These are phyloP conservation scores for Magnusiomyces fungicola DNA, from an alignment of 1,139 yeast species.

Conservation along the genomic window DNA sequence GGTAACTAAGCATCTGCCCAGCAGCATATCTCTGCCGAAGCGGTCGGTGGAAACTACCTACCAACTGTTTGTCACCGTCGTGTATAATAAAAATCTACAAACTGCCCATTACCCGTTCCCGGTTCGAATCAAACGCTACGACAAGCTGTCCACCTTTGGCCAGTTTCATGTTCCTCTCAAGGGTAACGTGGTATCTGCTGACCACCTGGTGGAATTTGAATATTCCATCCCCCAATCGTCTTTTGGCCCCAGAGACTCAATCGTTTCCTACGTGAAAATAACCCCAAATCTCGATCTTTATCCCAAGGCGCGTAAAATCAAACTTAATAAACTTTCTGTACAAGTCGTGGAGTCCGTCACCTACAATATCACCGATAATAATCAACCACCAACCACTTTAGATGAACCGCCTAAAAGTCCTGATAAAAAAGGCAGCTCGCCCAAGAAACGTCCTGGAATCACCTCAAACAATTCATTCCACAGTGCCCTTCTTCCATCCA, in stretches of 20 bases:
- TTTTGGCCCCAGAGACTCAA: slow-evolving; percentile 36
- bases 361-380: slow-evolving; percentile 30
- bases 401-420: neutral
- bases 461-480: no score
- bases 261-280: slow-evolving; percentile 29
- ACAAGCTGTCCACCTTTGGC: slow-evolving; percentile 36
- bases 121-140: slow-evolving; percentile 33
- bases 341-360: slow-evolving; percentile 33
- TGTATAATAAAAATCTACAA: slow-evolving; percentile 20
- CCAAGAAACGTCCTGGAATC: no score
- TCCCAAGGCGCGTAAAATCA: slow-evolving; percentile 31
- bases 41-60: slow-evolving; percentile 31
- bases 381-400: slow-evolving; percentile 13
- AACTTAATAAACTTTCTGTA: slow-evolving; percentile 31
- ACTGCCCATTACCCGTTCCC: slow-evolving; percentile 31
- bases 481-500: neutral
- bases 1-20: slow-evolving; percentile 31
- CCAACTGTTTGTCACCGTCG: slow-evolving; percentile 30
- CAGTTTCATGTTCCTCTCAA: slow-evolving; percentile 30
- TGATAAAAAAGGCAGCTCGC: no score
- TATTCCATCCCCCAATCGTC: slow-evolving; percentile 33
- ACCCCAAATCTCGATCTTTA: slow-evolving; percentile 34
- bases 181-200: slow-evolving; percentile 28
- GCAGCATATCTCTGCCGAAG: slow-evolving; percentile 32
- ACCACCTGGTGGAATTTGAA: slow-evolving; percentile 34